Evolutionary conservation across 208 protist species (phyloP).

Genomic region (Eutreptiella sp.): DNA sequence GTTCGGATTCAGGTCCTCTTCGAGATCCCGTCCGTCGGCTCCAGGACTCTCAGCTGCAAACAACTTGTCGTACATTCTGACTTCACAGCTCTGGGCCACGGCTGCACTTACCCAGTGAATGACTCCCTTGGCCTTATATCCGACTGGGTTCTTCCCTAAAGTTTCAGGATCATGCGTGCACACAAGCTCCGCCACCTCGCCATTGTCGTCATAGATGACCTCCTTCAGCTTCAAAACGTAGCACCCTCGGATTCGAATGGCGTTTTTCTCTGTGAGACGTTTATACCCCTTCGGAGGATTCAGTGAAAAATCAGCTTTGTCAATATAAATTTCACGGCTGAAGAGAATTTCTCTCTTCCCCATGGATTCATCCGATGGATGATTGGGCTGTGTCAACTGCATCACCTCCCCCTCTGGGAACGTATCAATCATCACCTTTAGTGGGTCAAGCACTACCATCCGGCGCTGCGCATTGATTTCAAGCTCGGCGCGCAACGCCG

Average conservation of each 20-base stretch:
- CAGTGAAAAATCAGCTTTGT: slow-evolving; percentile 88
- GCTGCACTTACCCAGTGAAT: slow-evolving; percentile 61
- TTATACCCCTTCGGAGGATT: slow-evolving; percentile 44
- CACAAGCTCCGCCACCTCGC: slow-evolving; percentile 28
- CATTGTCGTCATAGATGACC: slow-evolving; percentile 26
- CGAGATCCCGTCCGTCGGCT: slow-evolving; percentile 32
- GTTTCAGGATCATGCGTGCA: slow-evolving; percentile 15
- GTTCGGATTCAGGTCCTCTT: slow-evolving; percentile 57
- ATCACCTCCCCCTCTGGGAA: slow-evolving; percentile 63
- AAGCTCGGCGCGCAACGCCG: slow-evolving; percentile 84
- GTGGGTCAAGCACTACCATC: slow-evolving; percentile 85
- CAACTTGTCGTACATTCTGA: slow-evolving; percentile 58
- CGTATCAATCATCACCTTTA: slow-evolving; percentile 90
- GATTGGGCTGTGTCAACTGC: slow-evolving; percentile 81
- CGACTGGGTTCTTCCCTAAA: slow-evolving; percentile 8
- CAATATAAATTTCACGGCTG: slow-evolving; percentile 90
- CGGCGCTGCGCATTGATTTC: slow-evolving; percentile 75
- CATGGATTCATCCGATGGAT: slow-evolving; percentile 74
- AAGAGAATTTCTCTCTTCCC: slow-evolving; percentile 76
- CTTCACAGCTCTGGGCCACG: slow-evolving; percentile 31
- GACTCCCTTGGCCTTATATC: slow-evolving; percentile 41
- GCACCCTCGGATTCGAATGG: slow-evolving; percentile 49
- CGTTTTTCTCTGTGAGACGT: slow-evolving; percentile 57
- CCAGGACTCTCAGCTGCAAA: slow-evolving; percentile 44
- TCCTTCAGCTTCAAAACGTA: slow-evolving; percentile 51